A percentile compares a stretch with the other conserved stretches of the same genome.
Evolutionary conservation across 805 yeast genomes (phyloP).

Genomic region (Candida tallmaniae): DNA sequence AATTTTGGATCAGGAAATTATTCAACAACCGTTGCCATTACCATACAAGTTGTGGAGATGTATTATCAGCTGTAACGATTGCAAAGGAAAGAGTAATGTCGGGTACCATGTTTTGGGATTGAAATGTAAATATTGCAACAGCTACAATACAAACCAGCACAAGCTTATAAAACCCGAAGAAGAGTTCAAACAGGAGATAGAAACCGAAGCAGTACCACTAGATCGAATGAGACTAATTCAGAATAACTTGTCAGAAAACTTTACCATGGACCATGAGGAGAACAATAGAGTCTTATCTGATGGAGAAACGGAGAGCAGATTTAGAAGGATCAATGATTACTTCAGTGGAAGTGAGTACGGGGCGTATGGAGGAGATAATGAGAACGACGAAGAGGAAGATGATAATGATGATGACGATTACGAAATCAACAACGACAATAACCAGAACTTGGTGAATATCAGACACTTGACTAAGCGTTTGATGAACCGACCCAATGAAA

Average conservation of each 20-base stretch:
- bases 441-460: slow-evolving; percentile 21
- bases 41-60: slow-evolving; percentile 77
- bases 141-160: slow-evolving; percentile 80
- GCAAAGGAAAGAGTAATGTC: slow-evolving; percentile 74
- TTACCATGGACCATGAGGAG: slow-evolving; percentile 34
- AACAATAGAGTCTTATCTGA: no score
- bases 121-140: slow-evolving; percentile 80
- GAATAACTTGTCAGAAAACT: slow-evolving; percentile 34
- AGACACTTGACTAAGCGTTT: neutral
- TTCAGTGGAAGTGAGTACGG: slow-evolving; percentile 20
- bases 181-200: slow-evolving; percentile 22
- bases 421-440: slow-evolving; percentile 5
- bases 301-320: no score
- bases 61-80: slow-evolving; percentile 77
- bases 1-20: slow-evolving; percentile 79
- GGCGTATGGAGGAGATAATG: slow-evolving; percentile 8
- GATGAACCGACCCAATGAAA: neutral
- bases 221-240: slow-evolving; percentile 27
- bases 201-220: slow-evolving; percentile 8
- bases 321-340: no score
- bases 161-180: slow-evolving; percentile 65
- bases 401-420: slow-evolving; percentile 14
- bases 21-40: slow-evolving; percentile 69
- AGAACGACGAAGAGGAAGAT: slow-evolving; percentile 17
- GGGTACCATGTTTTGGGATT: slow-evolving; percentile 81